phyloP scores from a whole-genome alignment of 2,329 filamentous ascomycete species.

The Diaporthe helianthi region DNA sequence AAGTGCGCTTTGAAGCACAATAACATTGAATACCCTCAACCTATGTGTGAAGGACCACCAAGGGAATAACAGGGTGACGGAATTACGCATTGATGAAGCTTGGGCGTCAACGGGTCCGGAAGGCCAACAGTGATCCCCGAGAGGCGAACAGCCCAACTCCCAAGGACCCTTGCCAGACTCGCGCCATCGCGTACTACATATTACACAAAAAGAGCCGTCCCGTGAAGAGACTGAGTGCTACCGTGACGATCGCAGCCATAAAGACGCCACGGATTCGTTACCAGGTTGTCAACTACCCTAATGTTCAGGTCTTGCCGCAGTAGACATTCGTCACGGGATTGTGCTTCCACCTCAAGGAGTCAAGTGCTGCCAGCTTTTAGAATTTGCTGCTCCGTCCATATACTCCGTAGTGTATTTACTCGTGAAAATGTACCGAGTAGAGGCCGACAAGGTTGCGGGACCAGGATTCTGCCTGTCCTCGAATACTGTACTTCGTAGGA shows the following conservation, averaged over 20 bases:
- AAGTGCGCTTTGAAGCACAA: background rate
- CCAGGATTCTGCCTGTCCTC: background rate
- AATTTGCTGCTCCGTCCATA: no score
- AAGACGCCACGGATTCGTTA: background rate
- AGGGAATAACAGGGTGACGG: background rate
- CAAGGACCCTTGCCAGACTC: background rate
- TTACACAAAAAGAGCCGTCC: no score
- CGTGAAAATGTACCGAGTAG: no score
- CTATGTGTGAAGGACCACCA: background rate
- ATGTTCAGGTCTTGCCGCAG: background rate
- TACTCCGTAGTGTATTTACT: no score
- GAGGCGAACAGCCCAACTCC: background rate
- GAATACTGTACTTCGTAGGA: no score
- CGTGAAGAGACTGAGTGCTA: no score
- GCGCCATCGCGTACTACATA: background rate
- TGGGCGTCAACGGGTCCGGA: background rate
- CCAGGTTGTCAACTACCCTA: background rate
- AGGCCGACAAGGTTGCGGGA: background rate
- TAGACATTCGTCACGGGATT: background rate
- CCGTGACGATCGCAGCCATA: background rate
- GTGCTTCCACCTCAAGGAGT: background rate
- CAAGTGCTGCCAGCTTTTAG: background rate
- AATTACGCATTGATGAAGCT: background rate
- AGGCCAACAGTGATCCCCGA: background rate
- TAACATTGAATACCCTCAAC: no score